Evolutionary conservation across 768 basidiomycete genomes (phyloP), one percentile per base, ranked within the genome.

Genomic region (Cystofilobasidium capitatum): DNA sequence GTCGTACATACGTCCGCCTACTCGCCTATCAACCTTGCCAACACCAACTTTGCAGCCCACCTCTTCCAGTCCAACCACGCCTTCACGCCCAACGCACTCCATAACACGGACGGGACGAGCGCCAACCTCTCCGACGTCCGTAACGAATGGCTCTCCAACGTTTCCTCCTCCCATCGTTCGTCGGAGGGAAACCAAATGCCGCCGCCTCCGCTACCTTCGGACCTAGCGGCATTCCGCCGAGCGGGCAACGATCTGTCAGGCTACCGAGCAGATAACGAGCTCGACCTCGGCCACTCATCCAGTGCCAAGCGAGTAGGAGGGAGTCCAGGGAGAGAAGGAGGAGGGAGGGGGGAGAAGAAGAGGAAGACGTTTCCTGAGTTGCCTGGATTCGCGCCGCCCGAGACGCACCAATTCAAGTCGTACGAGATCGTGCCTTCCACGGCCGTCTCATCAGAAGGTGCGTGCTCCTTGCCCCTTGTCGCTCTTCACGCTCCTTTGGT

Each of bases 301-400:
- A 22, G 6, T 35, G n/a, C 13, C 12, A 10, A 36, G 36, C 39
- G 24, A n/a, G 61, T n/a, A 59, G 55, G 22, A 45, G 42, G 57
- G 33, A 37, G 55, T 22, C 31, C 37, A 35, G 22, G 14, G n/a
- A 4, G 8, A 51, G 8, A 22, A 42, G 33, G 40, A 35, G 5
- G 54, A 40, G 22, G 61, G 55, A 37, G 42, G 35, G 22, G 40
- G 37, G 14, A 61, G 55, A 29, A 45, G 40, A 37, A 37, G 35
- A 42, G 59, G 62, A 57, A 64, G 33, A 72, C 80, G 44, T 94
- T 93, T 72, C 92, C 92, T 16, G 87, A 89, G 26, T 81, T 93
- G 26, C 91, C 92, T 44, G 91, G 91, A 5, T 94, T 93, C 75
- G 88, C 90, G 33, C 88, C 92, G 13, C 91, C 90, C 64, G 88